These are phyloP conservation scores for Shiraia bambusicola DNA, from an alignment of 2,329 filamentous ascomycete species.

Conservation along the genomic window DNA sequence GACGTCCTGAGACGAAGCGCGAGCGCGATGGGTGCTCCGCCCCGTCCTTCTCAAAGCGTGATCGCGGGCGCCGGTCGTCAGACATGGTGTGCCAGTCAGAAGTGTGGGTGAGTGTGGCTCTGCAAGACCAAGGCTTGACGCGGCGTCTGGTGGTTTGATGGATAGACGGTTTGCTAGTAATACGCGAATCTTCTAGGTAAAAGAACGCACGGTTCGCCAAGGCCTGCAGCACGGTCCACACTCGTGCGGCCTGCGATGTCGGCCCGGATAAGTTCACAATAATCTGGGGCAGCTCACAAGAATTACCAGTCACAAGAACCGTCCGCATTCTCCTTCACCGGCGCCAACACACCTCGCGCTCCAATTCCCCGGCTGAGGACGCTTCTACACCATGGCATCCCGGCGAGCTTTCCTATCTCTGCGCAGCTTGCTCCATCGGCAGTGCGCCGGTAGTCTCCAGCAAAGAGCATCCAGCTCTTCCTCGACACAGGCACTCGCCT, in stretches of 20 bases:
- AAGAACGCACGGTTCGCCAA: slow-evolving; percentile 4
- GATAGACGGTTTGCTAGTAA: slow-evolving; percentile 1
- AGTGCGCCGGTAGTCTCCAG: slow-evolving; percentile 30
- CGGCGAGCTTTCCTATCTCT: slow-evolving; percentile 45
- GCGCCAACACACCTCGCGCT: slow-evolving; percentile 3
- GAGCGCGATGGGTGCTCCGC: slow-evolving; percentile 63
- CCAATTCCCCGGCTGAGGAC: slow-evolving; percentile 23
- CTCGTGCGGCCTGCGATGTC: slow-evolving; percentile 1
- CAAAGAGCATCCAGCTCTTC: slow-evolving; percentile 52
- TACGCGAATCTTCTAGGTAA: background rate
- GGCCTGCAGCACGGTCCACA: slow-evolving; percentile 1
- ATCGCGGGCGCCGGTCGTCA: slow-evolving; percentile 81
- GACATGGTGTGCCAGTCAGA: slow-evolving; percentile 62
- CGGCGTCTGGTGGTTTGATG: slow-evolving; percentile 2
- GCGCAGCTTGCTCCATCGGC: slow-evolving; percentile 35
- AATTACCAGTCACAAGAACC: background rate
- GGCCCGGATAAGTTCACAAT: background rate
- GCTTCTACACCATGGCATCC: slow-evolving; percentile 44
- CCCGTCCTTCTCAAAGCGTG: slow-evolving; percentile 91
- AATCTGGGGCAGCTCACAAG: slow-evolving; percentile 8
- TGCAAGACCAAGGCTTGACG: background rate
- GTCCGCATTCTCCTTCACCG: slow-evolving; percentile 5
- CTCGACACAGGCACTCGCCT: slow-evolving; percentile 90
- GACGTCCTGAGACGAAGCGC: slow-evolving; percentile 68
- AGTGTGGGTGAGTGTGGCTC: background rate